Base-by-base conservation (phyloP, 2,329 filamentous ascomycete species). In the Botrytis galanthina region DNA sequence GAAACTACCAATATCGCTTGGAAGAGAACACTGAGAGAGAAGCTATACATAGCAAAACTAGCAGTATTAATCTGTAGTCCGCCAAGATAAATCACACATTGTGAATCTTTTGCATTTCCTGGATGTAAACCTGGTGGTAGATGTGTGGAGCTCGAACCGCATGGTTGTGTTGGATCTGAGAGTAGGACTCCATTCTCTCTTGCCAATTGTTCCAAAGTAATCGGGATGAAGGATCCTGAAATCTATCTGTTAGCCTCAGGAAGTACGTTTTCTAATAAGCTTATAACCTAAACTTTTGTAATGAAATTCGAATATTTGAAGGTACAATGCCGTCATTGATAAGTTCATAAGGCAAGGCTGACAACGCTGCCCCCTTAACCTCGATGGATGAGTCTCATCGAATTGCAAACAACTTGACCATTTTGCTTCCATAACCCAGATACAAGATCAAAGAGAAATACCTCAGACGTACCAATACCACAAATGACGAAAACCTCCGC, bases 11-110 rank as follows among this genome's bases (percentile, higher is more conserved):
- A 84, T 42, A 98, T 83, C 1, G 95, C 93, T 82, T 99, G 96
- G 18, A 98, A 82, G 32, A 98, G 83, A 1, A 99, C 96, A 81
- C 93, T 97, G 79, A 97, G 86, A 73, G 94, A 97, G 83, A 99
- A 99, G 2, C 94, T 98, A 83, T 98, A 98, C 94, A 98, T 97
- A 81, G 94, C 95, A 82, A 98, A 98, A 82, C 93, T 97, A 51
- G 95, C 95, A 0, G 95, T 98, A 83, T 98, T 98, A 84, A 99
- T 91, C 79, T 97, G 91, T 74, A 92, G 82, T 9, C 95, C 95
- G 37, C 97, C 84, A 8, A 98, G 85, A 76, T 91, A 89, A 74
- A 98, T 90, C 74, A 98, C 86, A 80, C 96, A 99, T 81, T 97
- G 93, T 67, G 86, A 87, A 77, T 85, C 76, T 77, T 82, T 78